Evolutionary conservation across 129 eudicot genomes (phyloP), one percentile per base, ranked within the genome.

Genomic region (Centella asiatica): DNA sequence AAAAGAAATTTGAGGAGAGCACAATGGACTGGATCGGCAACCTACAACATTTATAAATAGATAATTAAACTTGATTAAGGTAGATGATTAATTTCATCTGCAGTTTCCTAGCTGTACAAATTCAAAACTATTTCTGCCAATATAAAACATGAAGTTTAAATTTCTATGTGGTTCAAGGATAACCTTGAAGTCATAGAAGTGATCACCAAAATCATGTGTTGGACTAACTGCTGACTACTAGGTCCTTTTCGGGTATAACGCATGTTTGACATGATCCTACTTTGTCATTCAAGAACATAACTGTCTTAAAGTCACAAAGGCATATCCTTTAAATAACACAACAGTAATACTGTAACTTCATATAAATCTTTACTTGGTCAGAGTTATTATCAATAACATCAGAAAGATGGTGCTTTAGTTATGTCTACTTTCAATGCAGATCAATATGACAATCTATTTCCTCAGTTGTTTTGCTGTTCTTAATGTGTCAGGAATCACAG

Each of bases 1-100:
- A 92, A 92, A 60, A 92, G 90, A 71, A 81, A 81, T 81, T 83
- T 87, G 72, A 92, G 82, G 57, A 87, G 81, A 36, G 81, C 75
- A 51, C 76, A 73, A 66, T 92, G 95, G 55, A 53, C 84, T 40
- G 95, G 85, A 78, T 87, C 94, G 53, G 89, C 87, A 69, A 92
- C 96, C 97, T 90, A 72, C 50, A 47, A 66, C 23, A 70, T 51
- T 44, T 56, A 67, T 55, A 14, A 19, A 27, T 25, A 27, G 15
- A 9, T 4, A 53, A 19, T 26, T 20, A 46, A 3, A 22, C 25
- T 12, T 51, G 32, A 37, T 37, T 11, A 37, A 7, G 8, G 2
- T 37, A 28, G 28, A 6, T 17, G 6, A 31, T 23, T n/a, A n/a
- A 25, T 32, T 44, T 31, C 2, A n/a, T 56, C n/a, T 32, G 27